Evolutionary conservation across 1,284 basidiomycete genomes (phyloP).

Genomic region (Ceratobasidium sp.): DNA sequence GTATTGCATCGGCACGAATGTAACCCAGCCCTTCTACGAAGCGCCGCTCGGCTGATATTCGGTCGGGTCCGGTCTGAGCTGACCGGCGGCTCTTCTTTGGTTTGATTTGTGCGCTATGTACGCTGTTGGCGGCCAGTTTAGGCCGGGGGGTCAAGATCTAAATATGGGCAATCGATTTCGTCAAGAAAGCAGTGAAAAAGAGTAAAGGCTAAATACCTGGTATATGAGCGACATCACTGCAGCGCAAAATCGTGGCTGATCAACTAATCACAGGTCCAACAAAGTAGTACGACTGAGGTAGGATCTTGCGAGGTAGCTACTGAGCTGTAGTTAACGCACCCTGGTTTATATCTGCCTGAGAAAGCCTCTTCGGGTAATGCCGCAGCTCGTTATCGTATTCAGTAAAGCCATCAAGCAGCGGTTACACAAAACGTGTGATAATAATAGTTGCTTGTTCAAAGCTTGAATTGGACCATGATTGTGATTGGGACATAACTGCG

Average conservation of each 20-base stretch:
- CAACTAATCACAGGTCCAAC: too few relatives aligned
- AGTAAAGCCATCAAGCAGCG: too few relatives aligned
- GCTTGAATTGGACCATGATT: too few relatives aligned
- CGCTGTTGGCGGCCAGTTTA: neutral
- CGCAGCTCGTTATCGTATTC: neutral
- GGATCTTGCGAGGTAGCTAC: too few relatives aligned
- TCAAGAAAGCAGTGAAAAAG: too few relatives aligned
- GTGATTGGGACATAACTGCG: too few relatives aligned
- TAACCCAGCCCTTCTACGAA: conserved; percentile 23
- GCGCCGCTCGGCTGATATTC: neutral
- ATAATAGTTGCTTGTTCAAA: too few relatives aligned
- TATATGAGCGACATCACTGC: neutral
- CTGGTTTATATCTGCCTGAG: neutral
- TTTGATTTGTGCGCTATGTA: neutral
- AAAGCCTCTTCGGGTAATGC: neutral
- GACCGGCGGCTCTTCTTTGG: neutral
- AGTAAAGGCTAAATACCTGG: neutral
- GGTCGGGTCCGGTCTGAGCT: neutral
- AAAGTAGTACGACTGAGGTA: too few relatives aligned
- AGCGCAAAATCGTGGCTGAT: too few relatives aligned
- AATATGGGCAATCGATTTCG: too few relatives aligned
- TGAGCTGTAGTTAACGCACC: neutral
- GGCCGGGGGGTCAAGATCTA: conserved; percentile 3
- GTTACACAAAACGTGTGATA: too few relatives aligned
- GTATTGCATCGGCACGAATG: conserved; percentile 10